Evolutionary conservation across 176 grass and related monocot species (phyloP).

Genomic region (Hordeum marinum): DNA sequence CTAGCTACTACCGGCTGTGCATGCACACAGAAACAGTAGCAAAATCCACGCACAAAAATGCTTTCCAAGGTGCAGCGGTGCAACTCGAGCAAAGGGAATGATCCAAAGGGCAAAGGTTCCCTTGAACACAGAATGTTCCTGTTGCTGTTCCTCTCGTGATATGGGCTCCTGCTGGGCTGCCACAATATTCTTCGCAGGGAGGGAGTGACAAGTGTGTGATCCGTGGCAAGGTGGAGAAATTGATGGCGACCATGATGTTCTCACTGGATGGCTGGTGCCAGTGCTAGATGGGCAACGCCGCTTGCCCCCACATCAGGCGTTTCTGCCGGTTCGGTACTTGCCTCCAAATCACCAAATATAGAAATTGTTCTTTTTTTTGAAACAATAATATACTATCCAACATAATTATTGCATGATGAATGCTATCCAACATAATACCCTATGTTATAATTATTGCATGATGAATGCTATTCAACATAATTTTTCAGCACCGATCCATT

Average conservation of each 20-base stretch:
- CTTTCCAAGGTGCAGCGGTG: too few relatives aligned
- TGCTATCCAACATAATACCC: too few relatives aligned
- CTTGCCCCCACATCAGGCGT: not conserved
- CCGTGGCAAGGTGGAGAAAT: not conserved
- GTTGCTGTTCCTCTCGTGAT: not conserved
- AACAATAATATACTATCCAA: too few relatives aligned
- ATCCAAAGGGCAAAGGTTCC: too few relatives aligned
- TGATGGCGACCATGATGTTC: not conserved
- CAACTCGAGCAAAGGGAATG: not conserved
- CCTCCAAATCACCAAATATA: too few relatives aligned
- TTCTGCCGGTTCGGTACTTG: not conserved
- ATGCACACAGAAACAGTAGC: not conserved
- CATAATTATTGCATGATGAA: too few relatives aligned
- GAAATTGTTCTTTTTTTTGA: too few relatives aligned
- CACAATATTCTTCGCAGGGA: not conserved
- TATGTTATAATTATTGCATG: too few relatives aligned
- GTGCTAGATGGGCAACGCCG: not conserved
- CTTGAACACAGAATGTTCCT: not conserved
- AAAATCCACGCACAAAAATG: not conserved
- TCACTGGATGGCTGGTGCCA: not conserved
- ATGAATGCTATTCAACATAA: too few relatives aligned
- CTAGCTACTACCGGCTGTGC: too few relatives aligned
- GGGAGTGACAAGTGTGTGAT: not conserved
- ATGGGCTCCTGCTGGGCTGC: not conserved
- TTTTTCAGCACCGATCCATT: too few relatives aligned